These are phyloP conservation scores for Xylariales sp. DNA, from an alignment of 2,329 filamentous ascomycete genomes.

Conservation along the genomic window DNA sequence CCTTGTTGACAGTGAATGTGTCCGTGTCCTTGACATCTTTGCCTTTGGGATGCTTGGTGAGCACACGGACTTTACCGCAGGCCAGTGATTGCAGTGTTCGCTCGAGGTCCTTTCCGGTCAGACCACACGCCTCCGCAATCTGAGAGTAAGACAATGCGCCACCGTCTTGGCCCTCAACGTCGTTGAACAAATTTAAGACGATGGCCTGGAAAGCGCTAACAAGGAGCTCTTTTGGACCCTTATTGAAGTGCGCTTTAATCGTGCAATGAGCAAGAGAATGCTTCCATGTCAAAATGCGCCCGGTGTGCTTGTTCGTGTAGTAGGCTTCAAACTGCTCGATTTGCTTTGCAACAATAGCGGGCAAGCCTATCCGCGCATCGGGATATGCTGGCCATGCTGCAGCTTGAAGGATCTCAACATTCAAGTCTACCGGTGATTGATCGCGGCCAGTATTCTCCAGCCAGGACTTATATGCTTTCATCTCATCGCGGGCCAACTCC, in stretches of 20 bases:
- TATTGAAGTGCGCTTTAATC: constrained; percentile 74
- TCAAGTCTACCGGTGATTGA: constrained; percentile 62
- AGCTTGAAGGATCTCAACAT: constrained; percentile 85
- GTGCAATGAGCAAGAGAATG: constrained; percentile 89
- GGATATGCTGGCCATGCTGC: constrained; percentile 92
- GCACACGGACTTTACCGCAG: constrained; percentile 80
- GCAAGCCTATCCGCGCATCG: constrained; percentile 68
- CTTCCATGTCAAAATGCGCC: constrained; percentile 85
- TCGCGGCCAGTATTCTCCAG: constrained; percentile 41
- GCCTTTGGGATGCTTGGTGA: constrained; percentile 80
- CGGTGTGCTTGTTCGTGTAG: constrained; percentile 87
- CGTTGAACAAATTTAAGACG: constrained; percentile 87
- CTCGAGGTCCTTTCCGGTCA: constrained; percentile 73
- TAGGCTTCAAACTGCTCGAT: constrained; percentile 78
- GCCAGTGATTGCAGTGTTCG: constrained; percentile 93
- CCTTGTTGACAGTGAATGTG: constrained; percentile 76
- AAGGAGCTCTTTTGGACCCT: constrained; percentile 79
- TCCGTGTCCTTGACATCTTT: constrained; percentile 75
- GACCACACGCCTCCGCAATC: constrained; percentile 68
- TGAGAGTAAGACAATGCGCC: constrained; percentile 70
- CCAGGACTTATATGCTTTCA: constrained; percentile 77
- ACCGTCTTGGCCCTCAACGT: constrained; percentile 43
- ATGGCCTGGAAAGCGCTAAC: constrained; percentile 91
- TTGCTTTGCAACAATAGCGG: constrained; percentile 68
- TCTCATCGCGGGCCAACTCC: constrained; percentile 87